A percentile compares a stretch with the other conserved stretches of the same genome.
phyloP scores from a whole-genome alignment of 2,329 filamentous ascomycete species.

The Sporothrix mexicana region DNA sequence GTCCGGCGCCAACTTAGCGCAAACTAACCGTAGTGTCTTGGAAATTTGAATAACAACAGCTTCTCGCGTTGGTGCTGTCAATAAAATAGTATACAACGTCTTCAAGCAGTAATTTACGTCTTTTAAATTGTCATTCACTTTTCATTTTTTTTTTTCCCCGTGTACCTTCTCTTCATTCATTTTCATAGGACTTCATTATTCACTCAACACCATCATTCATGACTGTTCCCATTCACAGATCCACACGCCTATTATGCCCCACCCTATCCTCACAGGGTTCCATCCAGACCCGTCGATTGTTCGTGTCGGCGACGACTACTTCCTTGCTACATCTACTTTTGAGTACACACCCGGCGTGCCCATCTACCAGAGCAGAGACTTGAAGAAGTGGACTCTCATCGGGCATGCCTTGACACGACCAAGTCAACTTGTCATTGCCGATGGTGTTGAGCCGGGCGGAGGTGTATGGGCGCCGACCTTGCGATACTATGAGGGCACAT shows the following conservation, averaged over 20 bases:
- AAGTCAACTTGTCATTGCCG: constrained; percentile 54
- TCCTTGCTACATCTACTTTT: constrained; percentile 62
- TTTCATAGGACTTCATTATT: too few relatives aligned
- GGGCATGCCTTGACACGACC: constrained; percentile 56
- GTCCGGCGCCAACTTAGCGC: too few relatives aligned
- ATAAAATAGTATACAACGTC: too few relatives aligned
- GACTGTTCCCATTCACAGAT: too few relatives aligned
- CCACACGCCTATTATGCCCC: constrained; percentile 39
- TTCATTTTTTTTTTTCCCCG: too few relatives aligned
- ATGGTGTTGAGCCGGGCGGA: constrained; percentile 58
- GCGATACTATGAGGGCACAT: constrained; percentile 62
- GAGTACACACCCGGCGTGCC: constrained; percentile 63
- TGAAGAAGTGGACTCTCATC: constrained; percentile 59
- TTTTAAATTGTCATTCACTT: too few relatives aligned
- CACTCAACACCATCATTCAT: not conserved
- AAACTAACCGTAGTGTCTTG: constrained; percentile 44
- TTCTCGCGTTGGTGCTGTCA: too few relatives aligned
- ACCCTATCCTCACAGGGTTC: constrained; percentile 62
- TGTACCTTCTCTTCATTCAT: too few relatives aligned
- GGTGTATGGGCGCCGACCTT: constrained; percentile 69
- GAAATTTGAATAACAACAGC: too few relatives aligned
- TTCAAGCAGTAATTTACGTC: too few relatives aligned
- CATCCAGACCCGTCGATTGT: constrained; percentile 61
- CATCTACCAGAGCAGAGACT: constrained; percentile 59
- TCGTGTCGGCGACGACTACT: constrained; percentile 59